A percentile compares a stretch with the other conserved stretches of the same genome.
Evolutionary conservation across 768 basidiomycete genomes (phyloP).

Genomic region (Phanerochaete carnosa): DNA sequence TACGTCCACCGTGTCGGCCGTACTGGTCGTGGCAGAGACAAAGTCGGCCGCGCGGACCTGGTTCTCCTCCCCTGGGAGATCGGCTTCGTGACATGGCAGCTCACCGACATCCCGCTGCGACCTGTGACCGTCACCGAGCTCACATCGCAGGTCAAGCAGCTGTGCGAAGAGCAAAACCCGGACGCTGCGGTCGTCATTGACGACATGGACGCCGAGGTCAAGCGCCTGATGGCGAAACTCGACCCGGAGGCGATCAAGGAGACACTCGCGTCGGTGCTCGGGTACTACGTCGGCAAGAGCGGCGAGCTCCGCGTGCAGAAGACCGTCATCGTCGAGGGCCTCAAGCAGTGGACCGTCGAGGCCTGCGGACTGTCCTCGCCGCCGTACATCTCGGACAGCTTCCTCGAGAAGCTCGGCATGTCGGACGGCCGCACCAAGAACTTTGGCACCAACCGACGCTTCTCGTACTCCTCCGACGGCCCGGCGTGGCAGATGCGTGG

Average conservation of each 20-base stretch:
- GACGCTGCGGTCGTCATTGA: constrained; percentile 14
- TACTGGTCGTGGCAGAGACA: constrained; percentile 64
- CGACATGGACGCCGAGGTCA: constrained; percentile 28
- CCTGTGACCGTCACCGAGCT: constrained; percentile 49
- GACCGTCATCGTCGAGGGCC: constrained; percentile 47
- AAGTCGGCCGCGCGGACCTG: constrained; percentile 70
- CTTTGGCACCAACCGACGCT: neutral
- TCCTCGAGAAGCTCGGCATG: constrained; percentile 44
- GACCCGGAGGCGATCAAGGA: constrained; percentile 53
- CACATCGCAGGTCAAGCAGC: constrained; percentile 37
- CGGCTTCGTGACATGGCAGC: constrained; percentile 58
- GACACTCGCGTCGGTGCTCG: constrained; percentile 64
- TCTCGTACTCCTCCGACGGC: neutral
- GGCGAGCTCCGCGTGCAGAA: constrained; percentile 44
- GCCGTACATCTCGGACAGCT: constrained; percentile 47
- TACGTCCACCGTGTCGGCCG: constrained; percentile 88
- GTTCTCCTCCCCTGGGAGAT: constrained; percentile 79
- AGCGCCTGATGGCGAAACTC: constrained; percentile 30
- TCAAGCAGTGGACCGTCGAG: constrained; percentile 59
- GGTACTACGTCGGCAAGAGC: constrained; percentile 62
- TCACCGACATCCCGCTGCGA: constrained; percentile 69
- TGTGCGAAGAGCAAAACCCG: constrained; percentile 34
- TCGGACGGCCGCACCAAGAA: neutral
- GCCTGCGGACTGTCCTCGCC: constrained; percentile 48
- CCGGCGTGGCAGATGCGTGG: constrained; percentile 1